phyloP scores from a whole-genome alignment of 2,329 filamentous ascomycete genomes.

The Colletotrichum sp. region DNA sequence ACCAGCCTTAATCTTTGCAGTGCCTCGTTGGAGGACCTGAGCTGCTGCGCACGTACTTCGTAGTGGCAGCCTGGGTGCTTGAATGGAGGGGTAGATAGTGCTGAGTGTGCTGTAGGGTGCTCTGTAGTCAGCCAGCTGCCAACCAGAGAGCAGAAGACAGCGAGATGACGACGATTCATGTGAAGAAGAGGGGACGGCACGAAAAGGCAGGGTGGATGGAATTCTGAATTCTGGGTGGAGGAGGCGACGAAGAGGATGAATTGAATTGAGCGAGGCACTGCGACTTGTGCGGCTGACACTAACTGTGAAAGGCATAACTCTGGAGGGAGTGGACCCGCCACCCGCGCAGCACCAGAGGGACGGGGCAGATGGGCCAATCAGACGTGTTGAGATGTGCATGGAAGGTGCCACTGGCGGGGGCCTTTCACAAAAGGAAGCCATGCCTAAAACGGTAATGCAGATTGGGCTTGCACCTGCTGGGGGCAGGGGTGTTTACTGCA shows the following conservation, averaged over 20 bases:
- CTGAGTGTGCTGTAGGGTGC: neutral
- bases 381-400: neutral
- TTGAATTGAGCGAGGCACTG: neutral
- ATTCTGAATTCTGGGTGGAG: neutral
- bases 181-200: neutral
- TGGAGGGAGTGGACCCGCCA: neutral
- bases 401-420: neutral
- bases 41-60: neutral
- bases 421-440: neutral
- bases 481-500: neutral
- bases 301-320: neutral
- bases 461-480: neutral
- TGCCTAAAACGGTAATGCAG: neutral
- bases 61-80: neutral
- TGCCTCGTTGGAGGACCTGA: neutral
- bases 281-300: neutral
- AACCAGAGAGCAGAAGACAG: neutral
- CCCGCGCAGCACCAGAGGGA: neutral
- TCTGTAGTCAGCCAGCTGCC: neutral
- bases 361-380: conserved; percentile 4
- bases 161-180: conserved; percentile 9
- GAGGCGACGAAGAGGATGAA: neutral
- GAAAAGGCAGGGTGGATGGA: neutral
- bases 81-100: neutral
- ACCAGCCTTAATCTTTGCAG: neutral